Evolutionary conservation across 129 eudicot species (phyloP).

Genomic region (Chrysanthemum makinoi): DNA sequence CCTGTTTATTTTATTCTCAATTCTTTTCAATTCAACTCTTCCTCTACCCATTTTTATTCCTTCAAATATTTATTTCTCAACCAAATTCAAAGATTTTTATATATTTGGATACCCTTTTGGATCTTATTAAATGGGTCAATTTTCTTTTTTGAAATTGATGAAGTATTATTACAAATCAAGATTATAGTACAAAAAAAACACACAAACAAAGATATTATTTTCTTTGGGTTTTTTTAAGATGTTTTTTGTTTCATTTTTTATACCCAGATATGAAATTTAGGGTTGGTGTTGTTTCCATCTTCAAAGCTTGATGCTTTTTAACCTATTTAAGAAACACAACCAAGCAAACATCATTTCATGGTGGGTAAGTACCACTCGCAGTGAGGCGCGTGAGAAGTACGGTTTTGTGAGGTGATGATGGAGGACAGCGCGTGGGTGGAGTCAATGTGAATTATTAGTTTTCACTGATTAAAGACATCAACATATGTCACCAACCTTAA

Average conservation of each 20-base stretch:
- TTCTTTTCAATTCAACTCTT: slow-evolving; percentile 51
- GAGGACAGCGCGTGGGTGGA: slow-evolving; percentile 20
- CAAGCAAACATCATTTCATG: slow-evolving; percentile 31
- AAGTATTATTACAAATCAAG: slow-evolving; percentile 6
- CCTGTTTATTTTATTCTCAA: slow-evolving; percentile 50
- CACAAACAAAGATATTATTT: slow-evolving; percentile 8
- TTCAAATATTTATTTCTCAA: not conserved
- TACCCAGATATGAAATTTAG: slow-evolving; percentile 39
- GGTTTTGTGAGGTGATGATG: not conserved
- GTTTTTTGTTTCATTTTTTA: slow-evolving; percentile 27
- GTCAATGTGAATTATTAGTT: slow-evolving; percentile 35
- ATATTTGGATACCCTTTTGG: slow-evolving; percentile 3
- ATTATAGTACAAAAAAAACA: not conserved
- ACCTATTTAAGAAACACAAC: slow-evolving; percentile 41
- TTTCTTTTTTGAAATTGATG: not conserved
- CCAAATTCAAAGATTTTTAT: not conserved
- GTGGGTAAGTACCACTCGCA: slow-evolving; percentile 17
- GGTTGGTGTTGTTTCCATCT: slow-evolving; percentile 42
- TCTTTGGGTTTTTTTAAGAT: slow-evolving; percentile 27
- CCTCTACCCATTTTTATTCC: slow-evolving; percentile 45
- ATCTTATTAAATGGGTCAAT: not conserved
- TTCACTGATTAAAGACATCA: slow-evolving; percentile 32
- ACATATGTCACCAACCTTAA: slow-evolving; percentile 43
- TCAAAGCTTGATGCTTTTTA: slow-evolving; percentile 40
- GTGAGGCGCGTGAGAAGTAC: not conserved